A percentile compares a stretch with the other conserved stretches of the same genome.
These are phyloP conservation scores for Rhododendron vialii DNA, from an alignment of 148 eudicot genomes.

Conservation along the genomic window DNA sequence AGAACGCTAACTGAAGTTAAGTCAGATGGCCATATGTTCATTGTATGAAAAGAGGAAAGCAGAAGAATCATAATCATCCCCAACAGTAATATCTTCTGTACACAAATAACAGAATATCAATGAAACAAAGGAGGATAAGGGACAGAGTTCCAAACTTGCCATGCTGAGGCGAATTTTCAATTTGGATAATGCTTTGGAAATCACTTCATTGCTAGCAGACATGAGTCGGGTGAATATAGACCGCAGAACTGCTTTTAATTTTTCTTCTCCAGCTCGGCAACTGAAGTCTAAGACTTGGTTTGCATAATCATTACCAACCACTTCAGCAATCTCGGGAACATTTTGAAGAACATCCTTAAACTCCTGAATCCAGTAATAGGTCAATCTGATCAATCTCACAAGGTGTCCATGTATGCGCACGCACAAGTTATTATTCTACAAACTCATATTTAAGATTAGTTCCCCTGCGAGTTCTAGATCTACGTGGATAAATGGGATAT, in stretches of 20 bases:
- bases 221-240: slow-evolving; percentile 63
- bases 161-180: slow-evolving; percentile 54
- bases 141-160: slow-evolving; percentile 21
- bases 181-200: slow-evolving; percentile 46
- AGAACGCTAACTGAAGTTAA: neutral
- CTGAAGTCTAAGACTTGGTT: slow-evolving; percentile 40
- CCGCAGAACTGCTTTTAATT: slow-evolving; percentile 45
- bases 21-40: too few species aligned
- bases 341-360: slow-evolving; percentile 57
- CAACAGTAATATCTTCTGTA: neutral
- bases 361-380: slow-evolving; percentile 40
- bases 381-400: neutral
- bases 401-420: neutral
- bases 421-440: neutral
- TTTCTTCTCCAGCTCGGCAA: slow-evolving; percentile 42
- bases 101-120: neutral
- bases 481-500: neutral
- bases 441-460: neutral
- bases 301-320: slow-evolving; percentile 54
- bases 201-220: slow-evolving; percentile 63
- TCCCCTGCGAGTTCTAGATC: neutral
- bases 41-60: neutral
- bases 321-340: slow-evolving; percentile 75
- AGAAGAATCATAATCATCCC: neutral
- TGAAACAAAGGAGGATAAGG: neutral